phyloP scores from a whole-genome alignment of 441 rosid genomes.

The Bocquillonia castaneifolia region DNA sequence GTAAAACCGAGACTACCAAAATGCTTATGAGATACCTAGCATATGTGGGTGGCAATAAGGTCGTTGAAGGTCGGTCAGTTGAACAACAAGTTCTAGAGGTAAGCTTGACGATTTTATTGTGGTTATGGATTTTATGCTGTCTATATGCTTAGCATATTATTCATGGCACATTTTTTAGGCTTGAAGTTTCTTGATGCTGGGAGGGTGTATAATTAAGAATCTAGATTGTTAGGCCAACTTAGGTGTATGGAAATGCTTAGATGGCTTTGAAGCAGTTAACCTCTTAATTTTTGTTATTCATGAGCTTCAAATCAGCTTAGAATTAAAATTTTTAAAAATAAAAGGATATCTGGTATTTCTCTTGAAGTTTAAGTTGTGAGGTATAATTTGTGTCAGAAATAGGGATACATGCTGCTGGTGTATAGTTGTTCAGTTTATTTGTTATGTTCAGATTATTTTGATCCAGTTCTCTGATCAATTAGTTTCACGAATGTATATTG shows the following conservation, averaged over 20 bases:
- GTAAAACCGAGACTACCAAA: conserved; percentile 94
- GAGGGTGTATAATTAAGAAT: background rate
- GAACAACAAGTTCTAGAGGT: conserved; percentile 90
- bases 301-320: background rate
- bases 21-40: conserved; percentile 95
- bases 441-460: background rate
- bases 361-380: background rate
- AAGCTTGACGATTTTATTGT: conserved; percentile 23
- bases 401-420: background rate
- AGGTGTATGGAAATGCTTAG: background rate
- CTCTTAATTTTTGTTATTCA: background rate
- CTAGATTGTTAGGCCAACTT: background rate
- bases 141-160: conserved; percentile 12
- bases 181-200: conserved; percentile 9
- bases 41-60: conserved; percentile 63
- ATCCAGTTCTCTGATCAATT: background rate
- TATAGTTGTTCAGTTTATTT: background rate
- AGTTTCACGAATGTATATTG: background rate
- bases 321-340: background rate
- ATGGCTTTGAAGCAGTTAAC: background rate
- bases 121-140: background rate
- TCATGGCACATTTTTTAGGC: conserved; percentile 6
- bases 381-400: background rate
- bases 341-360: background rate
- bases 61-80: conserved; percentile 62